phyloP scores from a whole-genome alignment of 2,329 filamentous ascomycete genomes.

The Parastagonospora avenae region DNA sequence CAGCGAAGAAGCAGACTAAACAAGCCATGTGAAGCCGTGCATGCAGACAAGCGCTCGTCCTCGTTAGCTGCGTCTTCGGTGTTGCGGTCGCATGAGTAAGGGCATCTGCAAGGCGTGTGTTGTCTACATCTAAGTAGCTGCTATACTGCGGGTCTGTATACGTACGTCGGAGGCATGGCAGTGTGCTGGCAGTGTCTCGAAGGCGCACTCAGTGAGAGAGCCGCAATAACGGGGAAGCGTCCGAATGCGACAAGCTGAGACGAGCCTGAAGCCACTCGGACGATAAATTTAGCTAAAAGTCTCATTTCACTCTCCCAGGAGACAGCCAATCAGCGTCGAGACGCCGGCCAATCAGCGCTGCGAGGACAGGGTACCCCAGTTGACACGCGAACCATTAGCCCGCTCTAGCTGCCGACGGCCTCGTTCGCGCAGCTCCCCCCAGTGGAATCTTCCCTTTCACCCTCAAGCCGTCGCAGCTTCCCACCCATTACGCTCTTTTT shows the following conservation, averaged over 20 bases:
- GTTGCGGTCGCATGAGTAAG: slow-evolving; percentile 16
- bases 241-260: slow-evolving; percentile 16
- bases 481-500: slow-evolving; percentile 45
- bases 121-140: background rate
- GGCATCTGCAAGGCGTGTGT: slow-evolving; percentile 7
- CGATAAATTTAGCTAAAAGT: slow-evolving; percentile 36
- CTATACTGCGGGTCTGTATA: too few species aligned
- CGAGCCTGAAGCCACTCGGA: slow-evolving; percentile 14
- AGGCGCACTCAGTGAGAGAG: background rate
- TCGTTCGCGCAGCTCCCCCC: slow-evolving; percentile 10
- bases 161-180: background rate
- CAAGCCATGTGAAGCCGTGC: slow-evolving; percentile 5
- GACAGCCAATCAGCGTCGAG: slow-evolving; percentile 28
- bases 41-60: slow-evolving; percentile 15
- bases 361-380: slow-evolving; percentile 15
- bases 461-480: slow-evolving; percentile 43
- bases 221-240: slow-evolving; percentile 3
- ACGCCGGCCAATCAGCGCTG: slow-evolving; percentile 27
- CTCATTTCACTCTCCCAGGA: slow-evolving; percentile 34
- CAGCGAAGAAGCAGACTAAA: slow-evolving; percentile 1
- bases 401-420: slow-evolving; percentile 9
- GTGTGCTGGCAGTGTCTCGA: slow-evolving; percentile 5
- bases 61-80: slow-evolving; percentile 9
- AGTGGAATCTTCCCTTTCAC: slow-evolving; percentile 16
- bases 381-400: slow-evolving; percentile 19